phyloP scores from a whole-genome alignment of 352 stramenopile species.

The Globisporangium splendens region DNA sequence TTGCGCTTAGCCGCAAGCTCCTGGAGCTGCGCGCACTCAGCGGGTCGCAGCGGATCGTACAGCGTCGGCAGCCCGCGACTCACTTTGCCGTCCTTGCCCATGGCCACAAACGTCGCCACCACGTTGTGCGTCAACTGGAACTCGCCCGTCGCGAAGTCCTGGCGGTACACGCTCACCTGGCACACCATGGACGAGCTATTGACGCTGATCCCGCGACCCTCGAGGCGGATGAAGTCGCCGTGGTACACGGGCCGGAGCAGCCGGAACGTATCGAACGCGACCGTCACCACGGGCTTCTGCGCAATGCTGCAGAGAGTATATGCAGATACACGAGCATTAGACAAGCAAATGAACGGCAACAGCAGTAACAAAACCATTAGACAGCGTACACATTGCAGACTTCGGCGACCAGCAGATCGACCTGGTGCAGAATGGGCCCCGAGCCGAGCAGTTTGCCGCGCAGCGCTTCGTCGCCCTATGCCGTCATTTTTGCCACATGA shows the following conservation, averaged over 20 bases:
- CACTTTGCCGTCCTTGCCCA: constrained; percentile 21
- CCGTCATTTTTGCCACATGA: not conserved
- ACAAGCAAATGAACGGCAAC: no score
- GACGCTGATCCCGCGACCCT: constrained; percentile 33
- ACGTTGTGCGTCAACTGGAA: constrained; percentile 46
- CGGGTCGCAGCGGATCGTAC: constrained; percentile 18
- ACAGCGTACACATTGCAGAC: constrained; percentile 19
- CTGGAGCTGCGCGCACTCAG: constrained; percentile 24
- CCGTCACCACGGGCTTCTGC: constrained; percentile 28
- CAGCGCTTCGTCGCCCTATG: constrained; percentile 41
- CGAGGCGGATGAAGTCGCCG: constrained; percentile 39
- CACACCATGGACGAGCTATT: constrained; percentile 37
- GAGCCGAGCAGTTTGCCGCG: constrained; percentile 46
- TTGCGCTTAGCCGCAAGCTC: constrained; percentile 28
- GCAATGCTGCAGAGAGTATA: constrained; percentile 20
- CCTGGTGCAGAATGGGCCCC: constrained; percentile 45
- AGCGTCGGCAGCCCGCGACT: constrained; percentile 19
- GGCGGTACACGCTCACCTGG: constrained; percentile 39
- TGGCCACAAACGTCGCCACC: constrained; percentile 37
- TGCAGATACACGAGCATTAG: not conserved
- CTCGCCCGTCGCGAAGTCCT: constrained; percentile 27
- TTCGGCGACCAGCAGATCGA: constrained; percentile 38
- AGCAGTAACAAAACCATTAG: no score
- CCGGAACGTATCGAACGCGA: constrained; percentile 46
- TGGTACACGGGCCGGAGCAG: constrained; percentile 32